A percentile compares a stretch with the other conserved stretches of the same genome.
Conservation (phyloP, 345 rosid species). For the Dipteronia sinensis region DNA sequence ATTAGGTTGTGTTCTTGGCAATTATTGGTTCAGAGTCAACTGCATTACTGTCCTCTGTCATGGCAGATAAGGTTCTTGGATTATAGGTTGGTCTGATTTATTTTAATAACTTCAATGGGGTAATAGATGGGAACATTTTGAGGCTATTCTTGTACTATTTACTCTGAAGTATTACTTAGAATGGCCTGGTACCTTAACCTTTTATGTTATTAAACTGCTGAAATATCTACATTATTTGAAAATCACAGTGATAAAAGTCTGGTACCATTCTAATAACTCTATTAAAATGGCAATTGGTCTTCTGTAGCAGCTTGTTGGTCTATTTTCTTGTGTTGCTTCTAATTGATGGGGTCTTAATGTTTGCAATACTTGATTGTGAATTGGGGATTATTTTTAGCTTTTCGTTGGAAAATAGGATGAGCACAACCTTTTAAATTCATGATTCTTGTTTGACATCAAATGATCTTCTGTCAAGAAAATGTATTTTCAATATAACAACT, state of each 20-base stretch:
- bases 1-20: neutral
- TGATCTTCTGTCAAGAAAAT: constrained; percentile 7
- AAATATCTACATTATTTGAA: neutral
- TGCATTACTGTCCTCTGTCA: neutral
- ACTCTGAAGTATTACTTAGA: neutral
- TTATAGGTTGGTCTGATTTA: neutral
- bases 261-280: neutral
- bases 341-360: neutral
- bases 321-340: neutral
- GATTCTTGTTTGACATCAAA: constrained; percentile 6
- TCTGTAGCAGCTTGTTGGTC: constrained; percentile 3
- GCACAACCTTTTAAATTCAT: neutral
- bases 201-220: neutral
- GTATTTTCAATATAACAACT: neutral
- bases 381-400: neutral
- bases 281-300: neutral
- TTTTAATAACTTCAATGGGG: constrained; percentile 2
- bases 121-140: neutral
- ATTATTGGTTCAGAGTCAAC: neutral
- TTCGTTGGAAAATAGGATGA: neutral
- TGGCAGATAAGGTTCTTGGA: neutral
- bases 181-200: neutral
- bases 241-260: neutral
- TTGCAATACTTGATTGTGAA: neutral
- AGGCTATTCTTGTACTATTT: neutral